Conservation (phyloP, 176 grass and related monocot species). For the Zea luxurians region DNA sequence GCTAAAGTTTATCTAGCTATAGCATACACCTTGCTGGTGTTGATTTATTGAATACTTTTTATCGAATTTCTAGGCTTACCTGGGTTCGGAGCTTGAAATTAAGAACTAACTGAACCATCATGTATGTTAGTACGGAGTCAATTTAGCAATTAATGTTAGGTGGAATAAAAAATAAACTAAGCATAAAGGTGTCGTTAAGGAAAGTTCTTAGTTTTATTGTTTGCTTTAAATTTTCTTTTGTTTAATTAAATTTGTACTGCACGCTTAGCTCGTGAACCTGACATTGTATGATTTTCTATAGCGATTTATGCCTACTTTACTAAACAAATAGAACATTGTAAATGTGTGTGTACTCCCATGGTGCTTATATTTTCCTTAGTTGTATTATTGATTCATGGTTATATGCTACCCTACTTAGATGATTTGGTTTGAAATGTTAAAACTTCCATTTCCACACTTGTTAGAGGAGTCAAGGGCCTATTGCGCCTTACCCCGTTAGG, state of each 20-base stretch:
- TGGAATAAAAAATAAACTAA: background rate
- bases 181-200: background rate
- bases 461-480: too few relatives aligned
- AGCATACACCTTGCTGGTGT: constrained; percentile 4
- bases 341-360: background rate
- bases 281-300: background rate
- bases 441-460: background rate
- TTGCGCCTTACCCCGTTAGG: too few relatives aligned
- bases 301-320: background rate
- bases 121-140: background rate
- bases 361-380: background rate
- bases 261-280: background rate
- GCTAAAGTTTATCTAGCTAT: background rate
- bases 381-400: background rate
- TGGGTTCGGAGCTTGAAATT: background rate
- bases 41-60: background rate
- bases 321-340: background rate
- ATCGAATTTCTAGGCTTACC: background rate
- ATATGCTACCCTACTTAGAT: background rate
- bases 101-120: background rate
- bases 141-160: background rate
- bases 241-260: background rate
- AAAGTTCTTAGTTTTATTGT: background rate
- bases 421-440: background rate
- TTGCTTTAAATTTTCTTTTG: background rate